Conservation (phyloP, 2,329 filamentous ascomycete genomes). For the Fusarium sp. region DNA sequence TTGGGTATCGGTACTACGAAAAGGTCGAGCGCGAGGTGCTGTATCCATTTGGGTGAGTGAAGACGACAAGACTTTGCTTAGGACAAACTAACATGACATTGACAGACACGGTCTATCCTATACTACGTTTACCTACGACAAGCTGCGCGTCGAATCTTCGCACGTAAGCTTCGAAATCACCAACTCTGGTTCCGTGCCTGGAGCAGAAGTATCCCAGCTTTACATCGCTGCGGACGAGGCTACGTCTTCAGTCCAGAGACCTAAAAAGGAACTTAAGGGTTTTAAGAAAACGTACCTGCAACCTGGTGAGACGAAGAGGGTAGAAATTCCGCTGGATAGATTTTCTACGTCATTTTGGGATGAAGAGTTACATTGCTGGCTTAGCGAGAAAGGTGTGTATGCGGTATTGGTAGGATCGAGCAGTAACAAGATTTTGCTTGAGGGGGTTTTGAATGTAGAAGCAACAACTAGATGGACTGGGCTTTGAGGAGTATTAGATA, state of each 20-base stretch:
- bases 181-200: not conserved
- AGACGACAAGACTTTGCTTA: fast-evolving
- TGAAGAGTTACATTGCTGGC: not conserved
- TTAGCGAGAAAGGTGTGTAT: not conserved
- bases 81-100: not conserved
- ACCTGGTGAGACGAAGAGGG: not conserved
- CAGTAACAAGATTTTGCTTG: not conserved
- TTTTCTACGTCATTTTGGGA: not conserved
- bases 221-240: not conserved
- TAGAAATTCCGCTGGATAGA: not conserved
- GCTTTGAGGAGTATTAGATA: not conserved
- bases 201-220: not conserved
- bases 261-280: not conserved
- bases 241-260: not conserved
- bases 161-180: not conserved
- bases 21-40: not conserved
- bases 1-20: not conserved
- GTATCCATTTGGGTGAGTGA: not conserved
- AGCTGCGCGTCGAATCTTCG: not conserved
- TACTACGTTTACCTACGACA: not conserved
- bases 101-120: not conserved
- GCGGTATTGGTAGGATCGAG: not conserved
- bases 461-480: not conserved
- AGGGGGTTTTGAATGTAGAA: not conserved
- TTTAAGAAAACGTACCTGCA: not conserved